These are phyloP conservation scores for Nigrograna mackinnonii DNA, from an alignment of 2,329 filamentous ascomycete genomes.

Conservation along the genomic window DNA sequence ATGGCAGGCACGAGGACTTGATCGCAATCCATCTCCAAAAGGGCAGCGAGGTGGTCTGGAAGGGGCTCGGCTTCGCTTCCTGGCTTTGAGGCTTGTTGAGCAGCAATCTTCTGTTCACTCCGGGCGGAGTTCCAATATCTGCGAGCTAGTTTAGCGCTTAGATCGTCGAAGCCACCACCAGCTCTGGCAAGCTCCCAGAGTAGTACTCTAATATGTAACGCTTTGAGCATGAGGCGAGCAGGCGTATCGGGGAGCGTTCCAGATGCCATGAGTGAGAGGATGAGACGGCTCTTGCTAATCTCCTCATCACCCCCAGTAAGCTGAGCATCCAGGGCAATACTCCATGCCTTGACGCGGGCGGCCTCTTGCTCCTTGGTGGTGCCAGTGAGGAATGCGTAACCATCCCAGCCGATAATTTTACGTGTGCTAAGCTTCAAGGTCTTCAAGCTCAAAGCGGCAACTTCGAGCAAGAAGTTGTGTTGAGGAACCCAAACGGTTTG, in stretches of 20 bases:
- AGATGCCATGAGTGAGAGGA: constrained; percentile 85
- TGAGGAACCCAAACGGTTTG: constrained; percentile 91
- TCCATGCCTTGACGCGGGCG: constrained; percentile 88
- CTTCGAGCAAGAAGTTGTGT: constrained; percentile 84
- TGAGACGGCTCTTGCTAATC: constrained; percentile 83
- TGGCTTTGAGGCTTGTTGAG: constrained; percentile 30
- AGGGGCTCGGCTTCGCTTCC: constrained; percentile 66
- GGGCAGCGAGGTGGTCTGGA: constrained; percentile 73
- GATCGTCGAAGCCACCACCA: constrained; percentile 68
- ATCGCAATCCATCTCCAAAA: constrained; percentile 80
- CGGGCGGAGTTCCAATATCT: constrained; percentile 82
- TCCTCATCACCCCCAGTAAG: constrained; percentile 87
- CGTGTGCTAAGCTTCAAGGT: constrained; percentile 79
- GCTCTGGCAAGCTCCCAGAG: constrained; percentile 76
- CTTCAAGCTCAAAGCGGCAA: constrained; percentile 78
- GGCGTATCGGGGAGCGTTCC: constrained; percentile 85
- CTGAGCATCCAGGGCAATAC: constrained; percentile 90
- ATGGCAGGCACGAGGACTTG: constrained; percentile 78
- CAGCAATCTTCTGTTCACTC: constrained; percentile 58
- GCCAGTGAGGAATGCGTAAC: constrained; percentile 79
- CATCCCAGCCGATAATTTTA: constrained; percentile 74
- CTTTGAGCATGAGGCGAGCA: constrained; percentile 84
- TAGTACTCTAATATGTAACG: constrained; percentile 86
- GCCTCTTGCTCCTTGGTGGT: constrained; percentile 83
- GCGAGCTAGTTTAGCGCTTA: constrained; percentile 74